phyloP scores from a whole-genome alignment of 345 rosid species.

The Salix arbutifolia region DNA sequence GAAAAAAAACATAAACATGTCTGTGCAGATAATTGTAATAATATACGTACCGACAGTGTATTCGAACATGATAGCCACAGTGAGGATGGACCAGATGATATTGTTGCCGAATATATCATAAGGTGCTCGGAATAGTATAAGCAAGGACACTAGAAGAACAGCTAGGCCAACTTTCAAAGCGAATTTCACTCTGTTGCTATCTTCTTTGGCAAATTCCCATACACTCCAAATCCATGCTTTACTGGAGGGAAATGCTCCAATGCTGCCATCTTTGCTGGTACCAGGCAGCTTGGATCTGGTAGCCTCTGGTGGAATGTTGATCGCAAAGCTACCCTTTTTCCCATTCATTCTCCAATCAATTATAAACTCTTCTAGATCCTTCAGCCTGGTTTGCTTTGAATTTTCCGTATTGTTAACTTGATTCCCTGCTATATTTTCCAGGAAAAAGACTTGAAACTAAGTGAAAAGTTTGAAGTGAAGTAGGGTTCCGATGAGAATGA shows the following conservation, averaged over 20 bases:
- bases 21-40: background rate
- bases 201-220: conserved; percentile 56
- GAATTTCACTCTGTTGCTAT: conserved; percentile 46
- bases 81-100: conserved; percentile 70
- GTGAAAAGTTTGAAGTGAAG: background rate
- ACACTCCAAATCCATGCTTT: conserved; percentile 38
- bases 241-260: conserved; percentile 23
- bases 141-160: conserved; percentile 59
- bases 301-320: conserved; percentile 31
- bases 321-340: conserved; percentile 42
- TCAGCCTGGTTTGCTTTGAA: conserved; percentile 2
- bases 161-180: conserved; percentile 65
- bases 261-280: conserved; percentile 6
- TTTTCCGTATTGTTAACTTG: conserved; percentile 19
- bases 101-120: conserved; percentile 54
- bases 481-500: background rate
- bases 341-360: conserved; percentile 57
- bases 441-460: background rate
- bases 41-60: conserved; percentile 52
- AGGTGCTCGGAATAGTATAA: conserved; percentile 50
- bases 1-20: background rate
- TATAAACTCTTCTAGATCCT: conserved; percentile 13
- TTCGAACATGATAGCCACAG: conserved; percentile 70
- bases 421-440: background rate
- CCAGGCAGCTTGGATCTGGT: conserved; percentile 25